Evolutionary conservation across 2,329 filamentous ascomycete genomes (phyloP).

Genomic region (Colletotrichum tanaceti): DNA sequence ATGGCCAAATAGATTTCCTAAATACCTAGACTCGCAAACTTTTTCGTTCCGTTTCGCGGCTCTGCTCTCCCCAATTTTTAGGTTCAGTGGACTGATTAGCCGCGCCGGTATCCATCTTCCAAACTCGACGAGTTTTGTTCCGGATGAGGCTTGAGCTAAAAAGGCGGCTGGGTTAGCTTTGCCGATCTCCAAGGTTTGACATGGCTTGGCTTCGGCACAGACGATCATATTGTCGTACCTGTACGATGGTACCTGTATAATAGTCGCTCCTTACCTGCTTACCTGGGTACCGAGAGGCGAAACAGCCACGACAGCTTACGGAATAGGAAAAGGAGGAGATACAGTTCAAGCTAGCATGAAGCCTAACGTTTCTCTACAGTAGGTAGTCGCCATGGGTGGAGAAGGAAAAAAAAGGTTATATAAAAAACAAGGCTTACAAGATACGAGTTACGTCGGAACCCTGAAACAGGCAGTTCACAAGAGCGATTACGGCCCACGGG

Average conservation of each 20-base stretch:
- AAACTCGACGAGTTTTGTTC: not conserved
- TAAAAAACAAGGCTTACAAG: conserved; percentile 7
- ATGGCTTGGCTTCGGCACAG: not conserved
- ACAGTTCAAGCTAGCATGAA: conserved; percentile 3
- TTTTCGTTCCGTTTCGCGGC: not conserved
- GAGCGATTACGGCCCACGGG: conserved; percentile 3
- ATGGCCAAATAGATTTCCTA: no score
- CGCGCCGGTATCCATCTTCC: not conserved
- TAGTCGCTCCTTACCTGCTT: not conserved
- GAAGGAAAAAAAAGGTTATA: no score
- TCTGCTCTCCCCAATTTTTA: not conserved
- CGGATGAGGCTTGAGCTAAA: not conserved
- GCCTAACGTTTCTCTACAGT: no score
- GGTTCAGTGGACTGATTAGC: not conserved
- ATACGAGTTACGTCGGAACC: not conserved
- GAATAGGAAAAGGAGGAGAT: no score
- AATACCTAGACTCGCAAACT: no score
- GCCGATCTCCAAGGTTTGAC: not conserved
- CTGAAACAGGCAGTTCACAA: conserved; percentile 10
- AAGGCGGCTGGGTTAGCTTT: not conserved
- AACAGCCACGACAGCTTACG: no score
- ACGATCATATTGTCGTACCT: not conserved
- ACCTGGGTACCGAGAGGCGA: not conserved
- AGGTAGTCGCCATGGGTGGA: no score
- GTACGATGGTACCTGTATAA: no score